Base-by-base conservation (phyloP, 2,329 filamentous ascomycete genomes). In the Trichoderma lentiforme region DNA sequence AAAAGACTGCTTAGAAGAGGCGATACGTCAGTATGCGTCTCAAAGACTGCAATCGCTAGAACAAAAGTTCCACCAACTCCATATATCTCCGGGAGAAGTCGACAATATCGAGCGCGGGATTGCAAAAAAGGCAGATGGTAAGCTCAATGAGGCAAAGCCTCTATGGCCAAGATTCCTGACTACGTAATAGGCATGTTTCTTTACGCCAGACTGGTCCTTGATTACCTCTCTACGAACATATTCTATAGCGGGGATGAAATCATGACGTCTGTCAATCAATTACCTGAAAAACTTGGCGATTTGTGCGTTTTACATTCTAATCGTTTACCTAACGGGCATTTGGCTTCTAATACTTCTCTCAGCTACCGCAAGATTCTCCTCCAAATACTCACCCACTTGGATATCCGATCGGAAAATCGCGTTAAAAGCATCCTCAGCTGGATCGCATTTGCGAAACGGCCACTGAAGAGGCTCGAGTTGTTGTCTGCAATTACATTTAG, bases 61-160 rank as follows among this genome's bases (percentile, higher is more conserved):
- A 51, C 43, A 21, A 2, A 51, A 51, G 14, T 51, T 51, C 43
- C 43, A 51, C 43, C 43, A 51, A 51, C 43, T 24, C n/a, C 43
- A 14, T 24, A 51, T 51, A 51, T 51, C n/a, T n/a, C 43, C 43
- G 3, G n/a, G n/a, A 12, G 43, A 51, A 51, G n/a, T 51, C 11
- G 43, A 51, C 4, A 12, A 24, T 51, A 51, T 51, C n/a, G 43
- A 24, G 43, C n/a, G 43, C 9, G 43, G n/a, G 43, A 51, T 51
- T 51, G 43, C 43, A 4, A 51, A 53, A 53, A 53, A 53, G 47
- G 47, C 47, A 53, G 47, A 53, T 12, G 47, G 47, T 53, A 53
- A 24, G 47, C 5, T 14, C 7, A 1, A 4, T 1, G 0, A 51
- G 47, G 14, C 47, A 14, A 14, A 24, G 0, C 0, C 5, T 53